A percentile compares a stretch with the other conserved stretches of the same genome.
Conservation (phyloP, 1,139 yeast genomes). For the Barnettozyma hawaiiensis region DNA sequence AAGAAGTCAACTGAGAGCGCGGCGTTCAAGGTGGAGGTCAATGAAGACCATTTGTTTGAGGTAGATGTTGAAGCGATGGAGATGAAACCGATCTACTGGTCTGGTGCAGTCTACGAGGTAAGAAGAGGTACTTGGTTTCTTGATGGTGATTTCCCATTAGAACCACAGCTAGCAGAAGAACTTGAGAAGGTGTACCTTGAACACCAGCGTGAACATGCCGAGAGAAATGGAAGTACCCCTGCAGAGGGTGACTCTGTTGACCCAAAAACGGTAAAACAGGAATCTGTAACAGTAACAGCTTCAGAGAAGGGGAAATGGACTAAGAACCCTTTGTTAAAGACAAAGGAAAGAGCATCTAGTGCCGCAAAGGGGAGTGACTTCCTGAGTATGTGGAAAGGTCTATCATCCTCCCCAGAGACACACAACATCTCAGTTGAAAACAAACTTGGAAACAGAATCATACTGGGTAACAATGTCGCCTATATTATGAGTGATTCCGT, state of each 20-base stretch:
- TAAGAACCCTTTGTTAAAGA: background rate
- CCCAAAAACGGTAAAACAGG: background rate
- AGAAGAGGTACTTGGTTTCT: conserved; percentile 85
- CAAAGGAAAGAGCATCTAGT: background rate
- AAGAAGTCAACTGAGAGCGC: background rate
- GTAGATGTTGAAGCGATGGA: conserved; percentile 55
- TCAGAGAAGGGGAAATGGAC: conserved; percentile 5
- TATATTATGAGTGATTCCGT: conserved; percentile 32
- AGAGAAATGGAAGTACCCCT: background rate
- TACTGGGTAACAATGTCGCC: conserved; percentile 35
- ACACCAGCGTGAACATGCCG: background rate
- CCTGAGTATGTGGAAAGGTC: background rate
- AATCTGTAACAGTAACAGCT: conserved; percentile 24
- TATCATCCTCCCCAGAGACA: conserved; percentile 17
- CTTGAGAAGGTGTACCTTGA: conserved; percentile 51
- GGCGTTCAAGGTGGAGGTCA: conserved; percentile 45
- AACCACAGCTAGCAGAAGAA: conserved; percentile 44
- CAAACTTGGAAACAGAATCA: conserved; percentile 25
- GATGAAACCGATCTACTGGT: conserved; percentile 77
- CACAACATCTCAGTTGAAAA: conserved; percentile 20
- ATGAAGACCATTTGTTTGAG: conserved; percentile 74
- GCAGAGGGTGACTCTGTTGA: background rate
- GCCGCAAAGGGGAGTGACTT: background rate
- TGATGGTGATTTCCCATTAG: conserved; percentile 55
- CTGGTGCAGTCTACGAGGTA: conserved; percentile 79